Conservation (phyloP, 73 alveolate genomes). For the Paraurostyla sp. region DNA sequence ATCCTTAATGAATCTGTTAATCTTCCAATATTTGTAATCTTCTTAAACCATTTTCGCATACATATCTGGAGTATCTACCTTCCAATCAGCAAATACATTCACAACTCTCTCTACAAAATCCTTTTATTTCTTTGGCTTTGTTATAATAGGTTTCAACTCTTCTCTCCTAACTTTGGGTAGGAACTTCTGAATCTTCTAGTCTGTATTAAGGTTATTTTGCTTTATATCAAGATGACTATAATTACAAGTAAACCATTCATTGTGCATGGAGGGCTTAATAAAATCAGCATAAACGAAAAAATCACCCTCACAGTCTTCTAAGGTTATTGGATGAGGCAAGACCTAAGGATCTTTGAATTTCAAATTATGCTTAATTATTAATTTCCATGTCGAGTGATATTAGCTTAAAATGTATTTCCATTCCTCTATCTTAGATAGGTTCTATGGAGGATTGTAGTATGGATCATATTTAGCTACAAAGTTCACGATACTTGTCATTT, state of each 20-base stretch:
- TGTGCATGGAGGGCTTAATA: neutral
- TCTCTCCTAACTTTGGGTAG: neutral
- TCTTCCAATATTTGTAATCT: slow-evolving; percentile 59
- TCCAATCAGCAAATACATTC: slow-evolving; percentile 72
- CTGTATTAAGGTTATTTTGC: slow-evolving; percentile 32
- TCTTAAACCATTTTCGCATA: slow-evolving; percentile 11
- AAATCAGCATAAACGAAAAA: neutral
- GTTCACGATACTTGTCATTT: neutral
- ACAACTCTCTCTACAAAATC: slow-evolving; percentile 14
- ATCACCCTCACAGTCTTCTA: neutral
- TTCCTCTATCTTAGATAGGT: neutral
- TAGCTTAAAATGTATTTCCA: neutral
- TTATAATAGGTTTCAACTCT: neutral
- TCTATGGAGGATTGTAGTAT: neutral
- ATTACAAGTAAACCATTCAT: slow-evolving; percentile 1
- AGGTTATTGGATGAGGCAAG: neutral
- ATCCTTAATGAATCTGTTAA: slow-evolving; percentile 64
- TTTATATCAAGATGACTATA: neutral
- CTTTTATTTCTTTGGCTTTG: neutral
- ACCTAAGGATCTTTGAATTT: slow-evolving; percentile 13
- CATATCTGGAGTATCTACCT: slow-evolving; percentile 53
- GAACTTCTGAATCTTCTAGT: neutral
- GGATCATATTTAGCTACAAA: neutral
- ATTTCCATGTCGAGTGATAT: neutral
- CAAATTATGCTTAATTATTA: neutral